phyloP scores from a whole-genome alignment of 129 eudicot species.

The Flaveria ramosissima region DNA sequence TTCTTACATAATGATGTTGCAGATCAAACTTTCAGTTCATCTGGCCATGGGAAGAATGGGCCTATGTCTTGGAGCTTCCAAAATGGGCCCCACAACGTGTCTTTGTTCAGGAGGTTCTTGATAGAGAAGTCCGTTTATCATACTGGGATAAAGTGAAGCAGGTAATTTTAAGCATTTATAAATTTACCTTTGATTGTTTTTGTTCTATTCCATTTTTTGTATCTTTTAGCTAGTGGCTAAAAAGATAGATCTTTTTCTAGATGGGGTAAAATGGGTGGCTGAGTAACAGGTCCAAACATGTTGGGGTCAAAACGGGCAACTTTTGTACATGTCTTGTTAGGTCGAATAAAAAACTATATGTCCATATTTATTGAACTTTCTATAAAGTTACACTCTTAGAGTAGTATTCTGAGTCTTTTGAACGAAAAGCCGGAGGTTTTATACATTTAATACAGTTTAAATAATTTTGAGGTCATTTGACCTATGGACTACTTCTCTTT shows the following conservation, averaged over 20 bases:
- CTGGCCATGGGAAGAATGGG: slow-evolving; percentile 99
- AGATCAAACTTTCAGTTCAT: slow-evolving; percentile 94
- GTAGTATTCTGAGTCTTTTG: neutral
- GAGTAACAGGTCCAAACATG: neutral
- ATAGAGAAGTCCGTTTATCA: slow-evolving; percentile 95
- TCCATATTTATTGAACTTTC: neutral
- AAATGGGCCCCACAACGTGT: slow-evolving; percentile 97
- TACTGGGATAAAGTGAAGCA: slow-evolving; percentile 96
- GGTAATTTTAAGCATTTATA: slow-evolving; percentile 41
- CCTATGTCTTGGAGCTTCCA: slow-evolving; percentile 91
- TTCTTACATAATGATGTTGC: slow-evolving; percentile 32
- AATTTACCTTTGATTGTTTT: slow-evolving; percentile 2
- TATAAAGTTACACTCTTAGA: neutral
- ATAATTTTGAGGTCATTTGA: neutral
- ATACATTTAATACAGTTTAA: neutral
- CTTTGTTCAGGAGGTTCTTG: slow-evolving; percentile 97
- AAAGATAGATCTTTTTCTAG: neutral
- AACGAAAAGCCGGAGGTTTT: neutral
- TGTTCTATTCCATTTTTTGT: neutral
- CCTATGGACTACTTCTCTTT: neutral
- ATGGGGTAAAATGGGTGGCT: neutral
- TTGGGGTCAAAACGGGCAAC: neutral
- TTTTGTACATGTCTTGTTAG: neutral
- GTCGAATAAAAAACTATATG: neutral
- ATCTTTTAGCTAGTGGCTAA: neutral